phyloP scores from a whole-genome alignment of 148 eudicot species.

The Polygonum aviculare region DNA sequence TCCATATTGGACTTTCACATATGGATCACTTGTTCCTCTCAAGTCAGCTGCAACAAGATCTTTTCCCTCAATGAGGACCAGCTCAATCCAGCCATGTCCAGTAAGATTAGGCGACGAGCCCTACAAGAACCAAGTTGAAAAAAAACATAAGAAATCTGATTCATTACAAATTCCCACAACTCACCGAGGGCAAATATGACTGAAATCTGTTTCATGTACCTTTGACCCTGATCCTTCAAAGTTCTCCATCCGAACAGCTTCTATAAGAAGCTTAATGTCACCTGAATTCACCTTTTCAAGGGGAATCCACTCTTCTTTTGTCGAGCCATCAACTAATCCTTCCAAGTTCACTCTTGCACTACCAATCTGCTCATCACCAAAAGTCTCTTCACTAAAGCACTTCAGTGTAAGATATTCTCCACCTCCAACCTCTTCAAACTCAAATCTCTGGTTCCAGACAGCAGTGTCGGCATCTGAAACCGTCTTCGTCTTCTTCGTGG shows the following conservation, averaged over 20 bases:
- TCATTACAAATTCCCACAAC: not conserved
- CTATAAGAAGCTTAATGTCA: constrained; percentile 72
- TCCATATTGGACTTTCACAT: constrained; percentile 83
- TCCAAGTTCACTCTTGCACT: constrained; percentile 84
- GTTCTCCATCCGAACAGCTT: constrained; percentile 42
- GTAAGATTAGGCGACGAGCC: constrained; percentile 28
- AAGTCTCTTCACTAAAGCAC: constrained; percentile 68
- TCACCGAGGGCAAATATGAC: too few relatives aligned
- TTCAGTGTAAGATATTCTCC: constrained; percentile 85
- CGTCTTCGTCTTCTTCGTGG: constrained; percentile 46
- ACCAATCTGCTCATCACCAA: constrained; percentile 82
- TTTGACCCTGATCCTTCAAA: constrained; percentile 25
- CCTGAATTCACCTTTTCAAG: constrained; percentile 93
- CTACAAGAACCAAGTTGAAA: constrained; percentile 16
- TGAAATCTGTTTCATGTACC: constrained; percentile 23
- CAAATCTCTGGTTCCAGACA: constrained; percentile 81
- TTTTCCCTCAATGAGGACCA: constrained; percentile 66
- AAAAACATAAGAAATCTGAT: not conserved
- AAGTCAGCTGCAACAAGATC: constrained; percentile 95
- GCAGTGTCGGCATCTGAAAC: constrained; percentile 42
- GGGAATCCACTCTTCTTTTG: constrained; percentile 70
- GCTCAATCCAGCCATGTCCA: constrained; percentile 61
- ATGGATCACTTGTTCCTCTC: constrained; percentile 97
- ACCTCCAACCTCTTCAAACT: constrained; percentile 85
- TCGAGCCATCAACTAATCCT: constrained; percentile 65